Percentiles rank a stretch among this genome's conserved stretches.
Evolutionary conservation across 257 asterid genomes (phyloP).

Genomic region (Ballota nigra): DNA sequence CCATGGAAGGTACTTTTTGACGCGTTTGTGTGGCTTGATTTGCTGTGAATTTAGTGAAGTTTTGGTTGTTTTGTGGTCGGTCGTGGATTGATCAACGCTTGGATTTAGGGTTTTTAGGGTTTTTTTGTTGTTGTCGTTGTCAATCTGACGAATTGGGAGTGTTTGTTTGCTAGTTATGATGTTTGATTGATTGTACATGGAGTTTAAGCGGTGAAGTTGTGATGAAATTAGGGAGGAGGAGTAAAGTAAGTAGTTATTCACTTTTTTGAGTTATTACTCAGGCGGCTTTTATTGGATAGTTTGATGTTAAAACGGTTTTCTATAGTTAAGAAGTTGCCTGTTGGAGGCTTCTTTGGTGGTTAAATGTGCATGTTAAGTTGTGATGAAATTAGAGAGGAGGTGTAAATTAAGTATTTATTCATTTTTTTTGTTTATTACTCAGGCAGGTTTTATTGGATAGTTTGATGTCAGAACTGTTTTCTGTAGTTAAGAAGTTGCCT

Average conservation of each 20-base stretch:
- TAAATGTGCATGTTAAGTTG: too few species aligned
- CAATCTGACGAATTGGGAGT: neutral
- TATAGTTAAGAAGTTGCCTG: too few species aligned
- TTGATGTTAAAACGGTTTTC: too few species aligned
- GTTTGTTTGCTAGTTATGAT: neutral
- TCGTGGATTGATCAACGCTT: constrained; percentile 10
- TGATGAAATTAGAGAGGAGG: too few species aligned
- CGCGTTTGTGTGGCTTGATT: constrained; percentile 6
- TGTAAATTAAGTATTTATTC: too few species aligned
- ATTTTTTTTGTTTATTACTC: too few species aligned
- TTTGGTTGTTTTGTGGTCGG: constrained; percentile 8
- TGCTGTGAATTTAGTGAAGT: neutral
- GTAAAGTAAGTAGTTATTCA: neutral
- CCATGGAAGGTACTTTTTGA: constrained; percentile 57
- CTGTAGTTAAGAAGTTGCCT: neutral
- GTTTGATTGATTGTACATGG: constrained; percentile 3
- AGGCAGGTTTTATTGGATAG: too few species aligned
- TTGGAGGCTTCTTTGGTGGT: too few species aligned
- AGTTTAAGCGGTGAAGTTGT: neutral
- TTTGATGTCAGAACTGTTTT: neutral
- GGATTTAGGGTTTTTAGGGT: constrained; percentile 24
- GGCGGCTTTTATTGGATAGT: too few species aligned
- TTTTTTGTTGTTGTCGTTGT: constrained; percentile 8
- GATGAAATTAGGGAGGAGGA: constrained; percentile 2
- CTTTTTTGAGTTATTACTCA: too few species aligned